Percentiles rank a stretch among this genome's conserved stretches.
phyloP scores from a whole-genome alignment of 2,329 filamentous ascomycete genomes.

The Fusarium brevicatenulatum region DNA sequence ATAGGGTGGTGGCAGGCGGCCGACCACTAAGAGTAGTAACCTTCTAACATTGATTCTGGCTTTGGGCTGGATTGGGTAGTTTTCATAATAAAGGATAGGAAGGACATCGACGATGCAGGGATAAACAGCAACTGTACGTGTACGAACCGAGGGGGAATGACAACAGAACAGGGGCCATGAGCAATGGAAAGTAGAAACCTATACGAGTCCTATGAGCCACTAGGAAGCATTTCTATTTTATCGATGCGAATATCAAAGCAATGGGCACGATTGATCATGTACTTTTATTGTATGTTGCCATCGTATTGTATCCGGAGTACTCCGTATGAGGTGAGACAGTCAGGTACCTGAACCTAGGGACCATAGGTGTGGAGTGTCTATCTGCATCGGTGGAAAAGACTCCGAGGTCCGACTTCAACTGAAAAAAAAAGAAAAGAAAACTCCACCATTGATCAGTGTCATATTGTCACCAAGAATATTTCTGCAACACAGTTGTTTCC shows the following conservation, averaged over 20 bases:
- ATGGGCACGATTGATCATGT: not conserved
- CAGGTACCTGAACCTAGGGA: not conserved
- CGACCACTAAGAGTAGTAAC: slow-evolving; percentile 22
- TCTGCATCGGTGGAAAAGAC: slow-evolving; percentile 25
- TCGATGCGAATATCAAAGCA: not conserved
- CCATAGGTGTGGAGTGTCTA: not conserved
- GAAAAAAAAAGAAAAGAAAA: slow-evolving; percentile 13
- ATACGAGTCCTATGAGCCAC: slow-evolving; percentile 21
- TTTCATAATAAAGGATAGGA: slow-evolving; percentile 1
- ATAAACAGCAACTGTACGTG: slow-evolving; percentile 14
- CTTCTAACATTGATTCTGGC: not conserved
- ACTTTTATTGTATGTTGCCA: not conserved
- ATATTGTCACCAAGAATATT: not conserved
- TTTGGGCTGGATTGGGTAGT: slow-evolving; percentile 18
- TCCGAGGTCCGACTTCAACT: slow-evolving; percentile 33
- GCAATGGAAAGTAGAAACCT: slow-evolving; percentile 13
- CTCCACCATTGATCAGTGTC: not conserved
- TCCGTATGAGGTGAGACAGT: not conserved
- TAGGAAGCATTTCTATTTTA: slow-evolving; percentile 26
- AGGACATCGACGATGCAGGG: not conserved
- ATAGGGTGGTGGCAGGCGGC: slow-evolving; percentile 42
- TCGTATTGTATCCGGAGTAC: not conserved
- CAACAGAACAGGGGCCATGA: slow-evolving; percentile 5
- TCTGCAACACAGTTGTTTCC: not conserved
- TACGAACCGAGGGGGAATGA: slow-evolving; percentile 1